phyloP scores from a whole-genome alignment of 2,329 filamentous ascomycete genomes.

The Arthrobotrys entomopaga region DNA sequence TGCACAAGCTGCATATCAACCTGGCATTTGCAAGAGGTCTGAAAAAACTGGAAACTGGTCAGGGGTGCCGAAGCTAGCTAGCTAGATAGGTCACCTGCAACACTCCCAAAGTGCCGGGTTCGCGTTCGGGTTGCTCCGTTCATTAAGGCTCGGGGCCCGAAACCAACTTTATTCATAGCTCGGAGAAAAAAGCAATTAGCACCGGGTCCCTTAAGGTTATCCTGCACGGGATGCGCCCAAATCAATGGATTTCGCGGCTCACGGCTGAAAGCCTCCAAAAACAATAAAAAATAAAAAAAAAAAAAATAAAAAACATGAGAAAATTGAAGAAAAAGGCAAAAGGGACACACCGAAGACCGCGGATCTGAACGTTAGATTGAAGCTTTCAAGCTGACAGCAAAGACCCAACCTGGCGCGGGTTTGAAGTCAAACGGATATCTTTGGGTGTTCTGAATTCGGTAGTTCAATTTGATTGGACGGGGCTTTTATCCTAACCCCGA shows the following conservation, averaged over 20 bases:
- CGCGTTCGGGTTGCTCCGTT: conserved; percentile 30
- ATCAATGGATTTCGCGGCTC: conserved; percentile 24
- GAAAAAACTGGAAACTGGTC: conserved; percentile 27
- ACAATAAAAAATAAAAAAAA: neutral
- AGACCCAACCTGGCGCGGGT: too few species aligned
- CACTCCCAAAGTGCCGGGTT: conserved; percentile 49
- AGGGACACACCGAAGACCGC: neutral
- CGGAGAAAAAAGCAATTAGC: conserved; percentile 33
- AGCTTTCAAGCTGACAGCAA: too few species aligned
- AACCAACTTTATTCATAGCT: conserved; percentile 28
- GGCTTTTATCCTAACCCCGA: conserved; percentile 6
- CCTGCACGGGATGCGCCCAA: conserved; percentile 46
- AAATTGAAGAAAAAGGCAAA: too few species aligned
- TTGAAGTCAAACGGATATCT: too few species aligned
- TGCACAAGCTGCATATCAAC: conserved; percentile 23
- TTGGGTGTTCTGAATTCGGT: neutral
- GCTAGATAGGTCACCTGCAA: conserved; percentile 50
- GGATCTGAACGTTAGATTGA: neutral
- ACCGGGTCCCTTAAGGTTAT: conserved; percentile 6
- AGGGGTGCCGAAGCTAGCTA: conserved; percentile 32
- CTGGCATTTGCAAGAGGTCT: conserved; percentile 24
- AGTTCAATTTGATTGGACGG: conserved; percentile 18
- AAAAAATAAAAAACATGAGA: neutral
- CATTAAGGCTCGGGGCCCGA: conserved; percentile 5
- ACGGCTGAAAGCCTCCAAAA: conserved; percentile 30